phyloP scores from a whole-genome alignment of 768 basidiomycete species.

The Tulasnella sp. region DNA sequence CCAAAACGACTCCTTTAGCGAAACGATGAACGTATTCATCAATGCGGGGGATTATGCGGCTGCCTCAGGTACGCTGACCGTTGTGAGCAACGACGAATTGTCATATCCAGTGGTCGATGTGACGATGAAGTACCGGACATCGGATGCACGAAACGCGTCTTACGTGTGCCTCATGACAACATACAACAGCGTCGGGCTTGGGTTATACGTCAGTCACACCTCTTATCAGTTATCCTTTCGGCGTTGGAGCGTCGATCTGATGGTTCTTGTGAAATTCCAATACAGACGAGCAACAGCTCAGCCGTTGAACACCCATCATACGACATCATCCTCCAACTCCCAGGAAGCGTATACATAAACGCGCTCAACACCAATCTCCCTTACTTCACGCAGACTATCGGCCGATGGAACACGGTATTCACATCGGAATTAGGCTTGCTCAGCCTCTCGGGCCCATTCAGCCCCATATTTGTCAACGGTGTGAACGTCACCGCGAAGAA shows the following conservation, averaged over 20 bases:
- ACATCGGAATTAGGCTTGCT: not conserved
- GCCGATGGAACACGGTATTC: not conserved
- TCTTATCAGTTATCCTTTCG: not conserved
- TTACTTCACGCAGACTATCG: constrained; percentile 13
- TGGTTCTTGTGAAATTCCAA: not conserved
- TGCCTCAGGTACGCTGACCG: constrained; percentile 3
- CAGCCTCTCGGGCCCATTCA: not conserved
- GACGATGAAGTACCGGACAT: constrained; percentile 12
- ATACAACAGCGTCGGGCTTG: constrained; percentile 5
- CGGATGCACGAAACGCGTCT: not conserved
- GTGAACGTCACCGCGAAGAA: constrained; percentile 8
- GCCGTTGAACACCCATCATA: constrained; percentile 6
- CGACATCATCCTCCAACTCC: constrained; percentile 8
- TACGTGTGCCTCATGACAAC: constrained; percentile 13
- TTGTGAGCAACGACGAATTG: constrained; percentile 1
- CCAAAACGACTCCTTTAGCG: not conserved
- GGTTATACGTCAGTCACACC: constrained; percentile 11
- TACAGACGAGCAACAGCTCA: constrained; percentile 1
- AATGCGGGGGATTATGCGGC: not conserved
- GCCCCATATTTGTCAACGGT: constrained; percentile 11
- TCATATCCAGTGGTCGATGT: constrained; percentile 5
- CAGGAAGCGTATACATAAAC: not conserved
- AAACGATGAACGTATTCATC: constrained; percentile 2
- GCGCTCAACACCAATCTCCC: constrained; percentile 7
- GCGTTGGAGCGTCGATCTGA: not conserved